Evolutionary conservation across 306 rosid species (phyloP), one percentile per base, ranked within the genome.

Genomic region (Vigna angularis): DNA sequence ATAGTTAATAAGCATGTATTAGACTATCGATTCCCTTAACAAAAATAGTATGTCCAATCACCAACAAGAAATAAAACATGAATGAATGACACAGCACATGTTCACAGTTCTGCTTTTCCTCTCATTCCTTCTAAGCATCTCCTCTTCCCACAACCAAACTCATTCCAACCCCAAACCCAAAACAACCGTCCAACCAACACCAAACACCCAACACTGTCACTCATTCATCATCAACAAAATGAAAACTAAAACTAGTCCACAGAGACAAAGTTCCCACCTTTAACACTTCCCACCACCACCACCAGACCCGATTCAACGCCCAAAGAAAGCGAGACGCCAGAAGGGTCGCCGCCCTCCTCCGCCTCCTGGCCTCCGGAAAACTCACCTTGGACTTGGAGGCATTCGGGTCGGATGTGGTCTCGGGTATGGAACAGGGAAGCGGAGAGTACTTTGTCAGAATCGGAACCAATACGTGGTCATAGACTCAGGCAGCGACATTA

Each of bases 401-500:
- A 3, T 95, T 95, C 72, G 98, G 98, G 79, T 87, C 98, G 40
- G 98, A 88, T 5, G 97, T 95, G 24, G 88, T 20, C 22, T 20
- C 22, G 22, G 22, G 22, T 20, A 20, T 20, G 22, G 22, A 20
- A 20, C 1, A 20, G 22, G 22, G 22, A 20, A 20, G 22, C 22
- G 22, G 22, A 20, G 22, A 20, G 22, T 20, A 20, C 22, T 20
- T 20, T 20, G 22, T 20, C 22, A 20, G 22, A 20, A 20, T 20
- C 22, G 22, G 22, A 20, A 20, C 22, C 22, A 20, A 20, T 20
- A 20, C 22, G 22, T 20, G n/a, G 99, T 93, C 6, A 85, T 95
- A 9, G 99, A 95, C 49, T 89, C 98, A 0, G 99, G 99, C 1
- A 95, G 99, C 22, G 98, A 95, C 47, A 88, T 95, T 17, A 89